Conservation (phyloP, 768 basidiomycete species). For the Leccinum uliginosum region DNA sequence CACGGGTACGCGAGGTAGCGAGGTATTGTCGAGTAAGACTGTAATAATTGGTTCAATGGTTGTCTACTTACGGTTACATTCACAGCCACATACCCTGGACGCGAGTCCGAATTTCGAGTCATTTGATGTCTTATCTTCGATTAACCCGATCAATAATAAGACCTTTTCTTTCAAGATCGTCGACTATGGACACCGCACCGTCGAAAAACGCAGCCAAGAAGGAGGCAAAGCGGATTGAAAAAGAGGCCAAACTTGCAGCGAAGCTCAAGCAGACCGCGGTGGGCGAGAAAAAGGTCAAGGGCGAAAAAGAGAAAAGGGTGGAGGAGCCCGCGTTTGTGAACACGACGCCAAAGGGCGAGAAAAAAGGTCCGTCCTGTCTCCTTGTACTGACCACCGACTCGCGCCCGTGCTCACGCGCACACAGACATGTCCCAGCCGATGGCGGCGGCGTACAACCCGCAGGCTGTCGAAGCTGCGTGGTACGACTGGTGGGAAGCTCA, state of each 20-base stretch:
- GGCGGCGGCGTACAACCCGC: slow-evolving; percentile 92
- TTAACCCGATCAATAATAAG: too few species aligned
- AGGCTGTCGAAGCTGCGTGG: slow-evolving; percentile 92
- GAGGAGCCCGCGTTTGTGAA: slow-evolving; percentile 80
- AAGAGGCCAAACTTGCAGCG: slow-evolving; percentile 72
- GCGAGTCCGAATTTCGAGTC: too few species aligned
- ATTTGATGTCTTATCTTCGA: too few species aligned
- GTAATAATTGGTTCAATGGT: too few species aligned
- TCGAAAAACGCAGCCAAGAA: slow-evolving; percentile 58
- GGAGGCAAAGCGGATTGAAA: slow-evolving; percentile 77
- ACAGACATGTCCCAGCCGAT: slow-evolving; percentile 84
- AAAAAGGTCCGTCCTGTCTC: slow-evolving; percentile 65
- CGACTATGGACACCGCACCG: background rate
- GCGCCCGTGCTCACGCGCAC: background rate
- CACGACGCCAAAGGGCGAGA: slow-evolving; percentile 83
- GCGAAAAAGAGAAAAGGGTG: slow-evolving; percentile 67
- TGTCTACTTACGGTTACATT: too few species aligned
- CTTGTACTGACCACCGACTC: background rate
- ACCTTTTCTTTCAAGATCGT: background rate
- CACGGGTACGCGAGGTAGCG: slow-evolving; percentile 66
- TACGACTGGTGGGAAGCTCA: slow-evolving; percentile 96
- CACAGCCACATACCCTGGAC: too few species aligned
- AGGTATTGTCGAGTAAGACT: slow-evolving; percentile 51
- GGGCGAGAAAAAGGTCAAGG: slow-evolving; percentile 69
- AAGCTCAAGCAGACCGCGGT: slow-evolving; percentile 44